Evolutionary conservation across 1,284 basidiomycete species (phyloP).

Genomic region (Malassezia nana): DNA sequence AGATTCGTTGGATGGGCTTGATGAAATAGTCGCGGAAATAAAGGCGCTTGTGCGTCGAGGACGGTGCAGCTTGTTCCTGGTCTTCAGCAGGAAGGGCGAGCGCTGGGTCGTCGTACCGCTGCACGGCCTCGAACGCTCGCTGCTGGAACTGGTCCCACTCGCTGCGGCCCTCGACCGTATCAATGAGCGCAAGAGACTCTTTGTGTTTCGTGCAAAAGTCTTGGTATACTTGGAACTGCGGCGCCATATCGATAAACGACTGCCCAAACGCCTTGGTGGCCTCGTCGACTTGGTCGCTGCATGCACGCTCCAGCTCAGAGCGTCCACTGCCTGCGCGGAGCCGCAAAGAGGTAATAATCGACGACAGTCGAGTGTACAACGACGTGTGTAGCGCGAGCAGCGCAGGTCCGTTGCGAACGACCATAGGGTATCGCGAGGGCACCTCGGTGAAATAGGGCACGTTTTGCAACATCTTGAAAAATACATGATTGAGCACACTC

Average conservation of each 20-base stretch:
- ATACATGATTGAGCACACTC: slow-evolving; percentile 35
- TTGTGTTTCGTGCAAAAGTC: slow-evolving; percentile 44
- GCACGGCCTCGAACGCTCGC: slow-evolving; percentile 27
- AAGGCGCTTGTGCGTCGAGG: slow-evolving; percentile 23
- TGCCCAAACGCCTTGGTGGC: slow-evolving; percentile 25
- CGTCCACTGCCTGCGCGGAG: background rate
- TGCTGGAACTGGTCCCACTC: slow-evolving; percentile 43
- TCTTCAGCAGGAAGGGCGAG: slow-evolving; percentile 12
- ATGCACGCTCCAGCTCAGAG: slow-evolving; percentile 9
- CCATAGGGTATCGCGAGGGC: slow-evolving; percentile 26
- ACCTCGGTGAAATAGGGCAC: slow-evolving; percentile 43
- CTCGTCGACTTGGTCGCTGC: slow-evolving; percentile 23
- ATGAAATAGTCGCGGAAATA: slow-evolving; percentile 44
- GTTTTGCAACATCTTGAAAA: slow-evolving; percentile 34
- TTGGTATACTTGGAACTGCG: slow-evolving; percentile 28
- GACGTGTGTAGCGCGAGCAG: slow-evolving; percentile 34
- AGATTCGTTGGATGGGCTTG: slow-evolving; percentile 46
- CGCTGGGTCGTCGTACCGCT: slow-evolving; percentile 2
- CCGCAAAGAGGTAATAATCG: background rate
- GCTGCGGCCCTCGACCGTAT: slow-evolving; percentile 38
- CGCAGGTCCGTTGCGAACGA: slow-evolving; percentile 38
- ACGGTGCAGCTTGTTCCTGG: slow-evolving; percentile 1
- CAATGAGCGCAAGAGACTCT: slow-evolving; percentile 39
- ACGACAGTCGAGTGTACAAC: slow-evolving; percentile 16
- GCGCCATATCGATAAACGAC: slow-evolving; percentile 27